Base-by-base conservation (phyloP, 1,139 yeast genomes). In the Taphrina communis region DNA sequence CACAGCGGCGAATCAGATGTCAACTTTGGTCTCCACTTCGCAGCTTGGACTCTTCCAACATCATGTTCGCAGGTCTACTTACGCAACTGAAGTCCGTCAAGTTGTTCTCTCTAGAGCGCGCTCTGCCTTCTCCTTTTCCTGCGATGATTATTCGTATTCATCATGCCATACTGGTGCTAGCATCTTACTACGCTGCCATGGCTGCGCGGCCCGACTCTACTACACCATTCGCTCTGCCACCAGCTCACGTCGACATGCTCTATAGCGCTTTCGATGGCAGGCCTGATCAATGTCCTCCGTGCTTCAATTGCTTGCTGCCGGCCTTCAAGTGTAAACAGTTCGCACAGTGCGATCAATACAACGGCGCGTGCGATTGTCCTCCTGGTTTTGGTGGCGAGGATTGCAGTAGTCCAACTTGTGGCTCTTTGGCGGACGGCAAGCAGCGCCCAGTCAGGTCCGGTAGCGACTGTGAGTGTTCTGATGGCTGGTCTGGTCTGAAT, bases 341-440 rank as follows among this genome's bases (percentile, higher is more conserved):
- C 76, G 92, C 97, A 39, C 80, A 79, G 38, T 94, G 99, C 80
- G 90, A 94, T 76, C 84, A 89, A 57, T 90, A 83, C 78, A 89
- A 95, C 1, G 99, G 99, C 0, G 84, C 87, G 77, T 94, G 99
- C 80, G 96, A 90, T 70, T 94, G 99, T 79, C 86, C 90, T 57
- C 88, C 86, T 46, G 99, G 99, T 0, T 94, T 88, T 79, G 97
- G 97, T 5, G 97, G 98, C 8, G 86, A 87, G 74, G 97, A 94
- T 76, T 94, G 99, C 78, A 84, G 93, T 0, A 85, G 85, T 74
- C 97, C 99, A 0, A 69, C 91, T 50, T 94, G 99, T 81, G 99
- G 98, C 0, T 84, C 90, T 0, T 80, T 92, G 39, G 80, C 87
- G 0, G 90, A 88, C 39, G 86, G 87, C 72, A 76, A 76, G 38